These are phyloP conservation scores for Saitozyma podzolica DNA, from an alignment of 768 basidiomycete species.

Conservation along the genomic window DNA sequence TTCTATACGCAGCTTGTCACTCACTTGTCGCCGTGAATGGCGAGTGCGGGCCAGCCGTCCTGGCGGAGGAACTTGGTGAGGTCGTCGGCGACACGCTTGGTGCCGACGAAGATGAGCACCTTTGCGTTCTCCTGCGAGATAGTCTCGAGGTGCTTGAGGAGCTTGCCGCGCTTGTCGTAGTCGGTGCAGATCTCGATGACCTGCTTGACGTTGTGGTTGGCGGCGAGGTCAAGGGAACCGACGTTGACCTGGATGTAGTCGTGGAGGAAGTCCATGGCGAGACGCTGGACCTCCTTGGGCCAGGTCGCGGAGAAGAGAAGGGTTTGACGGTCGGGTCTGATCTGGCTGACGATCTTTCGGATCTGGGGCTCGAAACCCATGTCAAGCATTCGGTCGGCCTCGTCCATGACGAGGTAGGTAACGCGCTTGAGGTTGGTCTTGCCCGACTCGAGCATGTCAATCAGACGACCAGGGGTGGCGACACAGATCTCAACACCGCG, in stretches of 20 bases:
- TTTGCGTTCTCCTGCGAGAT: conserved; percentile 97
- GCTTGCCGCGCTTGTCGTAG: conserved; percentile 92
- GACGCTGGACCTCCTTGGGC: conserved; percentile 98
- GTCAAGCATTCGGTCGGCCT: conserved; percentile 99
- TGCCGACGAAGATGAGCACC: conserved; percentile 96
- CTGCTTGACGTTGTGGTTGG: conserved; percentile 96
- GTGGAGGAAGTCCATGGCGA: conserved; percentile 93
- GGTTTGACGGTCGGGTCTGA: conserved; percentile 96
- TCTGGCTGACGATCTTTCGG: conserved; percentile 94
- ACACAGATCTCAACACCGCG: conserved; percentile 97
- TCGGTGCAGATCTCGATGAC: conserved; percentile 95
- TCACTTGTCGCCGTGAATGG: conserved; percentile 97
- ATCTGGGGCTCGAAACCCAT: conserved; percentile 99
- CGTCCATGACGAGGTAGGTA: conserved; percentile 98
- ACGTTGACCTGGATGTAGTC: conserved; percentile 99
- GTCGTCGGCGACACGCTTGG: conserved; percentile 96
- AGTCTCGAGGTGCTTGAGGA: conserved; percentile 94
- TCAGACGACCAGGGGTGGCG: conserved; percentile 98
- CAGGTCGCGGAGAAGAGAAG: conserved; percentile 99
- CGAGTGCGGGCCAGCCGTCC: conserved; percentile 99
- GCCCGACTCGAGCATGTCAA: conserved; percentile 96
- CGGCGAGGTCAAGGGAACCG: conserved; percentile 96
- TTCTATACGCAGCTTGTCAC: conserved; percentile 6
- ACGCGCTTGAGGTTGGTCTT: conserved; percentile 95
- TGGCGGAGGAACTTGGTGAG: conserved; percentile 89